These are phyloP conservation scores for Cladochytrium replicatum DNA, from an alignment of 192 early-diverging fungal species.

Conservation along the genomic window DNA sequence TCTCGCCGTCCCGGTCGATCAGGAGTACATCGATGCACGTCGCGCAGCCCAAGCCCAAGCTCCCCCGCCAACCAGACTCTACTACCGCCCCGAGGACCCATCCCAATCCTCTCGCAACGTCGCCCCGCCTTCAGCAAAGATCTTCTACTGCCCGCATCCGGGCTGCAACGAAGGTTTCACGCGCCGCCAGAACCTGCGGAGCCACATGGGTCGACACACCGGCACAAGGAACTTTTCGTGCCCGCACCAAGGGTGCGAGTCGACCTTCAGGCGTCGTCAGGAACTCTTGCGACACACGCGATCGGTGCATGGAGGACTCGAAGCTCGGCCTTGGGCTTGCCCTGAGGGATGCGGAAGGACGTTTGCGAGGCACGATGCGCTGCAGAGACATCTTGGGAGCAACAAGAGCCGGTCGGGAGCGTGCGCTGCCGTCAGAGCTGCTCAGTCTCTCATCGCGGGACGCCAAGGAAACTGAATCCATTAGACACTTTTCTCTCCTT, in stretches of 20 bases:
- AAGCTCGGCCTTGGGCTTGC: not conserved
- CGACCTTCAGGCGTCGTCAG: not conserved
- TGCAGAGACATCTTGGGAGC: not conserved
- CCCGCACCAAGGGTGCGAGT: not conserved
- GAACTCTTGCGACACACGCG: not conserved
- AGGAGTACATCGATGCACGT: too few species aligned
- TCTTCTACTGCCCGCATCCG: constrained; percentile 7
- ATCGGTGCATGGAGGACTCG: not conserved
- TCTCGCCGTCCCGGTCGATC: too few species aligned
- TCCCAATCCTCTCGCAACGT: too few species aligned
- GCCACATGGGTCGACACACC: not conserved
- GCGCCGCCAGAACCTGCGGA: not conserved
- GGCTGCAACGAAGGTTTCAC: constrained; percentile 1
- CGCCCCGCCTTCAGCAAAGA: not conserved
- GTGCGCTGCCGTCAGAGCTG: not conserved
- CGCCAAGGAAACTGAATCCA: too few species aligned
- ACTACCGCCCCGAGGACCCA: too few species aligned
- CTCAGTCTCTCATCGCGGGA: too few species aligned
- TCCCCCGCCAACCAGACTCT: too few species aligned
- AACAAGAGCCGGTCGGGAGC: not conserved
- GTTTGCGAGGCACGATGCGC: not conserved
- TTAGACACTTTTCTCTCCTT: too few species aligned
- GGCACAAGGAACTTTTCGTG: not conserved
- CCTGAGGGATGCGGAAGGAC: not conserved
- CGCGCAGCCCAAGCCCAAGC: too few species aligned